Conservation (phyloP, 1,139 yeast genomes). For the Taphrina deformans region DNA sequence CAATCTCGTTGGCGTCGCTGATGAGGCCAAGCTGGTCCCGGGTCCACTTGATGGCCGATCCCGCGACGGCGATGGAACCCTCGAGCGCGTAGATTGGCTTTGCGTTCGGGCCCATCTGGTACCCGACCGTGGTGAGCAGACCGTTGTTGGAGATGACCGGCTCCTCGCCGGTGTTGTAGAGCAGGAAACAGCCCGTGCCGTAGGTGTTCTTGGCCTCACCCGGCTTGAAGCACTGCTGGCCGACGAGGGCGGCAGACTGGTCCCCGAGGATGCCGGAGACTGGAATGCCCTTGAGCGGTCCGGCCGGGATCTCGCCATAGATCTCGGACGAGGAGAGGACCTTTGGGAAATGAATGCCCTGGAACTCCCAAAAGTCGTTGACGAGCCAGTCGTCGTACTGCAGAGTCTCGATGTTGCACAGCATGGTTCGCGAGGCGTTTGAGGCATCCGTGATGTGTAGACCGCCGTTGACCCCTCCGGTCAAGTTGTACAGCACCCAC, state of each 20-base stretch:
- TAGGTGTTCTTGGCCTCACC: slow-evolving; percentile 96
- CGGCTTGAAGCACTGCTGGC: slow-evolving; percentile 78
- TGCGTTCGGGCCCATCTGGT: slow-evolving; percentile 70
- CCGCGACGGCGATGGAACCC: slow-evolving; percentile 93
- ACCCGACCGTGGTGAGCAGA: slow-evolving; percentile 83
- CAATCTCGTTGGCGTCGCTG: slow-evolving; percentile 79
- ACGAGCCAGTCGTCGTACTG: slow-evolving; percentile 76
- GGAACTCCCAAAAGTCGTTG: slow-evolving; percentile 67
- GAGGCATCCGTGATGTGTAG: slow-evolving; percentile 75
- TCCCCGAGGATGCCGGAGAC: slow-evolving; percentile 92
- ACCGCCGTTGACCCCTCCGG: slow-evolving; percentile 55
- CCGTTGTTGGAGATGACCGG: slow-evolving; percentile 68
- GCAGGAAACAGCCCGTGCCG: slow-evolving; percentile 91
- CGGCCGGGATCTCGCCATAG: slow-evolving; percentile 58
- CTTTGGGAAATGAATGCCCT: slow-evolving; percentile 64
- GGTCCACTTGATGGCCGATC: slow-evolving; percentile 91
- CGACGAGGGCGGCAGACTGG: slow-evolving; percentile 90
- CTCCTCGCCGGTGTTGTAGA: slow-evolving; percentile 77
- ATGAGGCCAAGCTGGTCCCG: slow-evolving; percentile 85
- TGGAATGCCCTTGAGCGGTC: slow-evolving; percentile 58
- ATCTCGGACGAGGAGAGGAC: slow-evolving; percentile 77
- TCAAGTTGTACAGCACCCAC: slow-evolving; percentile 85
- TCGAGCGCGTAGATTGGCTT: slow-evolving; percentile 86
- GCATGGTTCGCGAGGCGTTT: slow-evolving; percentile 87
- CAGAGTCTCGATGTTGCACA: slow-evolving; percentile 76